Conservation (phyloP, 306 rosid genomes). For the Nissolia schottii region DNA sequence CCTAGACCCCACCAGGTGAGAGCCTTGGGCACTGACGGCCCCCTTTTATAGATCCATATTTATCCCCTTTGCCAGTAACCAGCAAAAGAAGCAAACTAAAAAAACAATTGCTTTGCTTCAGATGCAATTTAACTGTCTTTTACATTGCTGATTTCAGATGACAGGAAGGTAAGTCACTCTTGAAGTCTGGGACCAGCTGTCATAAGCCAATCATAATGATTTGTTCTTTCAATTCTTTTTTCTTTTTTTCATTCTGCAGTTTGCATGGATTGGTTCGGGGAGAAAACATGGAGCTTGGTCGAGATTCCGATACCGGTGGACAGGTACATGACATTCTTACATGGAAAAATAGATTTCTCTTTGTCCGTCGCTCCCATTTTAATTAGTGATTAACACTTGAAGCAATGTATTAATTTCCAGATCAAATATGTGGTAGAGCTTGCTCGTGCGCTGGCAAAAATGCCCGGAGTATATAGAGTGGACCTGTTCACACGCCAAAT, state of each 20-base stretch:
- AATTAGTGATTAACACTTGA: conserved; percentile 10
- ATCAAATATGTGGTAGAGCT: conserved; percentile 91
- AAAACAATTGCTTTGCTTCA: neutral
- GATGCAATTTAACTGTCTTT: neutral
- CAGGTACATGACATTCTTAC: conserved; percentile 50
- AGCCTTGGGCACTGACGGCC: too few species aligned
- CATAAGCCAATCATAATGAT: neutral
- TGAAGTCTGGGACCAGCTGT: neutral
- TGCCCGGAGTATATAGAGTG: conserved; percentile 91
- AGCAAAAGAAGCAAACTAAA: neutral
- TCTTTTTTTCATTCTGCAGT: conserved; percentile 34
- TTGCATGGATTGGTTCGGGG: conserved; percentile 66
- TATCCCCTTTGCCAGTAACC: conserved; percentile 4
- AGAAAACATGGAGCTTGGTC: conserved; percentile 95
- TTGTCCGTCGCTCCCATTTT: neutral
- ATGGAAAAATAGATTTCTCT: neutral
- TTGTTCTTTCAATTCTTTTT: neutral
- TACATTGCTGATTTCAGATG: neutral
- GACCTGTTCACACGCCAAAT: conserved; percentile 88
- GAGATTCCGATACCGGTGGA: conserved; percentile 97
- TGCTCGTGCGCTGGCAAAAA: conserved; percentile 77
- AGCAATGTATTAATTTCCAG: conserved; percentile 36
- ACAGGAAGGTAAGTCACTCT: neutral
- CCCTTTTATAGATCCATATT: conserved; percentile 7
- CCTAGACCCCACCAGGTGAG: too few species aligned